A percentile compares a stretch with the other conserved stretches of the same genome.
Conservation (phyloP, 1,284 basidiomycete genomes). For the Anthracocystis walkeri region DNA sequence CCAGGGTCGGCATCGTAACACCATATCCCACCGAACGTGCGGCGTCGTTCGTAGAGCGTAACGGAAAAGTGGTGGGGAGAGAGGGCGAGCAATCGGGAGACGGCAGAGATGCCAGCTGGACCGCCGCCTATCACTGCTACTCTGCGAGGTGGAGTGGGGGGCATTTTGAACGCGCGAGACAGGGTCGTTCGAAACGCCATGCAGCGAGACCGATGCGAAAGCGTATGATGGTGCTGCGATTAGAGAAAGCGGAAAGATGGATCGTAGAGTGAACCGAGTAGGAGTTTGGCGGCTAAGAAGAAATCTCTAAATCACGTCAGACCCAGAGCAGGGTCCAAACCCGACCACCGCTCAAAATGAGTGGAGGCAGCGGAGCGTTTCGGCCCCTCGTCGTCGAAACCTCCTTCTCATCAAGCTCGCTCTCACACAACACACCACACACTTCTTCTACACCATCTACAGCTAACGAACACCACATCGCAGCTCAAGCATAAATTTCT, state of each 20-base stretch:
- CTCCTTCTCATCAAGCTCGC: neutral
- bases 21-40: slow-evolving; percentile 54
- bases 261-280: neutral
- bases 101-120: slow-evolving; percentile 70
- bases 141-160: slow-evolving; percentile 22
- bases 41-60: slow-evolving; percentile 55
- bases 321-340: slow-evolving; percentile 16
- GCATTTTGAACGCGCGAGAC: neutral
- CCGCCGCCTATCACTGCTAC: slow-evolving; percentile 72
- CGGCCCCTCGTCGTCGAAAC: neutral
- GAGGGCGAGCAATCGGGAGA: slow-evolving; percentile 68
- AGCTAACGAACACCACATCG: neutral
- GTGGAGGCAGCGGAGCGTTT: too few relatives aligned
- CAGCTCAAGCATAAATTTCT: too few relatives aligned
- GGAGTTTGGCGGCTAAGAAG: neutral
- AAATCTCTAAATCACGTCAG: slow-evolving; percentile 4
- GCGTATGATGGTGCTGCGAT: neutral
- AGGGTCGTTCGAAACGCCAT: neutral
- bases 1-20: slow-evolving; percentile 53
- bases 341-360: too few relatives aligned
- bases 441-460: neutral
- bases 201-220: neutral
- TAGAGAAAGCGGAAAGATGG: neutral
- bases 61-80: neutral
- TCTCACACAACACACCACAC: neutral